Percentiles rank a stretch among this genome's conserved stretches.
Evolutionary conservation across 1,139 yeast species (phyloP).

Genomic region (Diutina neorugosa): DNA sequence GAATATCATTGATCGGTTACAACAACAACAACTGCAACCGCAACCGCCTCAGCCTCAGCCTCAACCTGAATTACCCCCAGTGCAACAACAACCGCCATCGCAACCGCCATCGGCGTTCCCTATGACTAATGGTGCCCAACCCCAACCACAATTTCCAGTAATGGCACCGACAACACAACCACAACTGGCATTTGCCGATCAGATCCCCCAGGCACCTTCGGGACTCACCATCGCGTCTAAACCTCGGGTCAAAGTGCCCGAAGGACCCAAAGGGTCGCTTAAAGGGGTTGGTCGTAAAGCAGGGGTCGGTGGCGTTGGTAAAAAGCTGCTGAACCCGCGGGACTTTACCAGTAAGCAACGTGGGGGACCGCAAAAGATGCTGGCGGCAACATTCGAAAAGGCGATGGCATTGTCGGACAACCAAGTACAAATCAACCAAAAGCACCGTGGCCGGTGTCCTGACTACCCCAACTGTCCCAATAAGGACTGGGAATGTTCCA

Average conservation of each 20-base stretch:
- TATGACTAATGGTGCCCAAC: neutral
- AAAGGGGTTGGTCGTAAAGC: neutral
- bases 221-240: neutral
- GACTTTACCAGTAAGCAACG: conserved; percentile 10
- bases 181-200: conserved; percentile 1
- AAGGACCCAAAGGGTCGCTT: neutral
- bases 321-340: conserved; percentile 5
- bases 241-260: neutral
- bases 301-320: neutral
- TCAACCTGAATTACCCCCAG: conserved; percentile 5
- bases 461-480: conserved; percentile 66
- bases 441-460: conserved; percentile 53
- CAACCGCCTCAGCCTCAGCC: conserved; percentile 7
- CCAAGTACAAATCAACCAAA: conserved; percentile 12
- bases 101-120: conserved; percentile 1
- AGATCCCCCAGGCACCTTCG: neutral
- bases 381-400: conserved; percentile 24
- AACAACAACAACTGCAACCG: neutral
- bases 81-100: conserved; percentile 12
- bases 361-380: conserved; percentile 21
- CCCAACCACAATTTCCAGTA: neutral
- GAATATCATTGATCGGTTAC: conserved; percentile 17
- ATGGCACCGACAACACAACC: neutral
- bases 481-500: conserved; percentile 39
- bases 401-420: conserved; percentile 23